Percentiles rank a stretch among this genome's conserved stretches.
Conservation (phyloP, 306 rosid species). For the Inga laurina region DNA sequence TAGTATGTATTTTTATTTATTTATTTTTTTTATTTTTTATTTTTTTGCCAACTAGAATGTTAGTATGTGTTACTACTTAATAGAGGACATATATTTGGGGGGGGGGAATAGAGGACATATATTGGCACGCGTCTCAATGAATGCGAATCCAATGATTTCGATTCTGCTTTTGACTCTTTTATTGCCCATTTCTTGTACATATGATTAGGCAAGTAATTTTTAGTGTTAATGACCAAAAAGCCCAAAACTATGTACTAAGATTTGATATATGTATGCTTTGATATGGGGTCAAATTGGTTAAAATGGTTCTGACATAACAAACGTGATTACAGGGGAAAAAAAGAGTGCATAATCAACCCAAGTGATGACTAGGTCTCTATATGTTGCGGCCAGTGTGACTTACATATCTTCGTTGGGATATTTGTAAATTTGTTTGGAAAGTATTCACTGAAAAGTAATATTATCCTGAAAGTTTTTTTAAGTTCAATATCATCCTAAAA, state of each 20-base stretch:
- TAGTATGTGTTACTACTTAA: not conserved
- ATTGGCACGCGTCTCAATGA: not conserved
- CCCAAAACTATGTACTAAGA: not conserved
- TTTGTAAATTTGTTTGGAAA: too few species aligned
- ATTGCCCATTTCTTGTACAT: not conserved
- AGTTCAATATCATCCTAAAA: too few species aligned
- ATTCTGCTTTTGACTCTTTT: not conserved
- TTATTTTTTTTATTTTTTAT: too few species aligned
- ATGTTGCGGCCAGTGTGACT: not conserved
- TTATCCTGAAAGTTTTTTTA: accelerated
- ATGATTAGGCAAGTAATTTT: not conserved
- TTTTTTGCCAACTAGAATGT: not conserved
- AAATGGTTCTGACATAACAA: not conserved
- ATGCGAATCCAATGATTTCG: not conserved
- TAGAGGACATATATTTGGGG: not conserved
- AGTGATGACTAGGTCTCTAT: not conserved
- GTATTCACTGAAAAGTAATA: too few species aligned
- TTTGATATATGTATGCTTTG: not conserved
- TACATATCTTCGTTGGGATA: too few species aligned
- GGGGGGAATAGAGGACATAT: not conserved
- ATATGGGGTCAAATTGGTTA: not conserved
- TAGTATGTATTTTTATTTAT: too few species aligned
- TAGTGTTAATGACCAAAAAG: not conserved
- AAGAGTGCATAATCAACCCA: not conserved
- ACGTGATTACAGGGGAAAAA: not conserved